Percentiles rank a stretch among this genome's conserved stretches.
Evolutionary conservation across 768 basidiomycete species (phyloP).

Genomic region (Termitomyces sp.): DNA sequence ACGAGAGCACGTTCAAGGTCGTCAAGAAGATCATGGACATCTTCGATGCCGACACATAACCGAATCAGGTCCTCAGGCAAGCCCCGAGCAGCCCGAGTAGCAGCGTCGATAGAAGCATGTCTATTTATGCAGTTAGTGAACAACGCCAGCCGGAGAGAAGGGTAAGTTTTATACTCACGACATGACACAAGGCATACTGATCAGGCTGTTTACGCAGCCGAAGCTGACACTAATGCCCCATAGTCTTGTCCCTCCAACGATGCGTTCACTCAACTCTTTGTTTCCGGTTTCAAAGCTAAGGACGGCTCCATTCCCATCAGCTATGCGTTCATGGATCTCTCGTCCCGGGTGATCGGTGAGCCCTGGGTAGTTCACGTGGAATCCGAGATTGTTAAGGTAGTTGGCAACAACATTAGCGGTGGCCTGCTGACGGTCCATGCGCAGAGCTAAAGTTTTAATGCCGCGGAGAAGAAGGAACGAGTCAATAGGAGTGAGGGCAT

Average conservation of each 20-base stretch:
- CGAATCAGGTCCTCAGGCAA: slow-evolving; percentile 98
- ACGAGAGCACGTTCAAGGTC: slow-evolving; percentile 92
- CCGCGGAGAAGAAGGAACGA: slow-evolving; percentile 94
- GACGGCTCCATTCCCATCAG: slow-evolving; percentile 89
- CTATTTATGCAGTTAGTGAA: slow-evolving; percentile 32
- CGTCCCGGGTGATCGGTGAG: slow-evolving; percentile 75
- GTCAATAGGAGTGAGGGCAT: slow-evolving; percentile 93
- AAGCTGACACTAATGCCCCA: slow-evolving; percentile 99
- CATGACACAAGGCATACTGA: slow-evolving; percentile 99
- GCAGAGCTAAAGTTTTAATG: slow-evolving; percentile 91
- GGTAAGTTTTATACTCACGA: slow-evolving; percentile 66
- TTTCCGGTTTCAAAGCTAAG: slow-evolving; percentile 93
- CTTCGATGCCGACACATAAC: slow-evolving; percentile 97
- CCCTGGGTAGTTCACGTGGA: slow-evolving; percentile 90
- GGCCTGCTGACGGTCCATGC: slow-evolving; percentile 91
- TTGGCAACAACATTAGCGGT: slow-evolving; percentile 80
- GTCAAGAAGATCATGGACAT: slow-evolving; percentile 86
- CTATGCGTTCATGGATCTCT: slow-evolving; percentile 87
- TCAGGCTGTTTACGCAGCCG: slow-evolving; percentile 95
- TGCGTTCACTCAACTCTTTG: slow-evolving; percentile 83
- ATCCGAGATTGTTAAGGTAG: slow-evolving; percentile 82
- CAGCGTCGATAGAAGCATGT: slow-evolving; percentile 96
- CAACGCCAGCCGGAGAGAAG: slow-evolving; percentile 4
- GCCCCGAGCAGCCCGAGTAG: slow-evolving; percentile 91
- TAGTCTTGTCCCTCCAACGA: slow-evolving; percentile 87